Base-by-base conservation (phyloP, 768 basidiomycete genomes). In the Tephrocybe sp. region DNA sequence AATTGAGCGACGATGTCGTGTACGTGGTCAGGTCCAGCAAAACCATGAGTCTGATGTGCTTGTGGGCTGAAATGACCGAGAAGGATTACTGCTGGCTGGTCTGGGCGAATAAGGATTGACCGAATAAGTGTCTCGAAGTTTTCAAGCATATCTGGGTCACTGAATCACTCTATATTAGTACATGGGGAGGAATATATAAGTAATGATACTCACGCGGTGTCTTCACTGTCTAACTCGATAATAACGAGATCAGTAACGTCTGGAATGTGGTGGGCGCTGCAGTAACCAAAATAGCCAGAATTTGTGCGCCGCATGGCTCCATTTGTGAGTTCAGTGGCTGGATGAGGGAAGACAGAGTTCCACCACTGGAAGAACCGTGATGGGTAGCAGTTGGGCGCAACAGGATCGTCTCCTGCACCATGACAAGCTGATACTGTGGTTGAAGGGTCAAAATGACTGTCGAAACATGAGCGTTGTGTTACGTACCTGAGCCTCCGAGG, bases 281-380 rank as follows among this genome's bases (percentile, higher is more conserved):
- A 99, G 73, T 86, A 98, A 8, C 88, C 90, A 74, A 95, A 99
- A 72, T 99, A 99, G 10, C 85, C 88, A 1, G 94, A 93, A 68
- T 89, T 88, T 18, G 95, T 94, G 44, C 86, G 85, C 14, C 93
- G 80, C 80, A 95, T 89, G 3, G 96, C 96, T 30, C 96, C 96
- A 68, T 99, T 99, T 23, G 96, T 99, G 59, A 99, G 81, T 67
- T 98, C 95, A 10, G 95, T 93, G 1, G 94, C 95, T 0, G 96
- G 96, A 68, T 99, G 93, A 0, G 96, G 97, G 72, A 99, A 99
- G n/a, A 98, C 83, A 48, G 77, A 80, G 70, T 95, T 93, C 91
- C 96, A 97, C 96, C 97, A 99, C 45, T 86, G 76, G 75, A 98
- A 98, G 73, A 98, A 91, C 47, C 84, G 83, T n/a, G 90, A 85